These are phyloP conservation scores for Gnaphalium uliginosum DNA, from an alignment of 129 eudicot genomes.

Conservation along the genomic window DNA sequence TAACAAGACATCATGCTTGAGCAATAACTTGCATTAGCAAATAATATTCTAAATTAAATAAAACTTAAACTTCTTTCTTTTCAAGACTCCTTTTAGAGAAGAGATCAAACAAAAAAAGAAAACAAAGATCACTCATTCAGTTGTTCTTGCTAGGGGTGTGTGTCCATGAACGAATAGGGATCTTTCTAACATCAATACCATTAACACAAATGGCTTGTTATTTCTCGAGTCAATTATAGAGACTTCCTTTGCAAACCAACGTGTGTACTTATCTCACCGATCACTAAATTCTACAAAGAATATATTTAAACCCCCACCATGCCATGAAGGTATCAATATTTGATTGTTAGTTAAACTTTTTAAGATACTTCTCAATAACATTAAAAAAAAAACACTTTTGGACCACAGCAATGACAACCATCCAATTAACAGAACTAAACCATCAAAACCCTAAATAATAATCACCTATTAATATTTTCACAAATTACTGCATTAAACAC, in stretches of 20 bases:
- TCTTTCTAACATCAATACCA: constrained; percentile 7
- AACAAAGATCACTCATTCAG: not conserved
- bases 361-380: not conserved
- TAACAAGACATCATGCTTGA: constrained; percentile 8
- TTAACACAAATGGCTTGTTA: not conserved
- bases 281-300: constrained; percentile 1
- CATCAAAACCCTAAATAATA: constrained; percentile 4
- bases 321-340: constrained; percentile 4
- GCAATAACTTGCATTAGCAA: not conserved
- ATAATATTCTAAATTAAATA: not conserved
- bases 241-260: constrained; percentile 1
- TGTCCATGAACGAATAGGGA: not conserved
- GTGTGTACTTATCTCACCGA: constrained; percentile 14
- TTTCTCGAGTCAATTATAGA: not conserved
- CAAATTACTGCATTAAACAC: not conserved
- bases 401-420: not conserved
- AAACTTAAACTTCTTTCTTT: constrained; percentile 1
- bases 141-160: not conserved
- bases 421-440: constrained; percentile 19
- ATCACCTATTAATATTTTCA: constrained; percentile 2
- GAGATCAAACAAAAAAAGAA: not conserved
- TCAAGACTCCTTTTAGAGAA: not conserved
- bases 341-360: not conserved
- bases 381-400: not conserved
- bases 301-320: not conserved